Conservation (phyloP, 2,329 filamentous ascomycete species). For the Claviceps arundinis region DNA sequence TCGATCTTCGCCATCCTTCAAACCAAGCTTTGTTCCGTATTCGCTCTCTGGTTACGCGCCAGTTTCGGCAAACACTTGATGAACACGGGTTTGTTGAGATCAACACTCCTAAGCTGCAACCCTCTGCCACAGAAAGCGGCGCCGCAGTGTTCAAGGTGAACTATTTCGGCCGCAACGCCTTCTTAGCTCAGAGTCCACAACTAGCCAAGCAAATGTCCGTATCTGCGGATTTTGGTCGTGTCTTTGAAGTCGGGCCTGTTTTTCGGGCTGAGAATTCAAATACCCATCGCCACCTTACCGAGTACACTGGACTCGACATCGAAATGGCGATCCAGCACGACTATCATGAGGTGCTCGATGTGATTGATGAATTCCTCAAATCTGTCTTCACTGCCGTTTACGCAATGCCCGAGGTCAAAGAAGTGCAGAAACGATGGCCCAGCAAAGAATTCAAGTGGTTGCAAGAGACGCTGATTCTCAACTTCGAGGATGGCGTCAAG, state of each 20-base stretch:
- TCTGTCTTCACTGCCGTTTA: conserved; percentile 41
- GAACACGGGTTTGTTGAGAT: conserved; percentile 77
- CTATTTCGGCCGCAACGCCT: conserved; percentile 79
- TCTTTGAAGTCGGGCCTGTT: conserved; percentile 61
- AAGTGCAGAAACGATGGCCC: conserved; percentile 72
- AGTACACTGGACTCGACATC: conserved; percentile 84
- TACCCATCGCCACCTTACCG: conserved; percentile 84
- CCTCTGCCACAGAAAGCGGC: conserved; percentile 79
- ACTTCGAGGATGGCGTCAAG: conserved; percentile 65
- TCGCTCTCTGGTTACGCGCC: conserved; percentile 64
- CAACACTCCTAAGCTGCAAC: conserved; percentile 84
- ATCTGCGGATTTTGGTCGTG: conserved; percentile 74
- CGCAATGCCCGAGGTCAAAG: conserved; percentile 53
- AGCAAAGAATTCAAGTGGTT: conserved; percentile 78
- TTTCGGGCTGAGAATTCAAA: conserved; percentile 95
- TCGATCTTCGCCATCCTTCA: conserved; percentile 74
- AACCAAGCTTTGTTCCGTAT: conserved; percentile 83
- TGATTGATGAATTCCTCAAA: conserved; percentile 73
- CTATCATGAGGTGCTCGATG: conserved; percentile 74
- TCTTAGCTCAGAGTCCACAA: conserved; percentile 84
- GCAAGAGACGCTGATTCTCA: conserved; percentile 69
- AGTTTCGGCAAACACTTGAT: conserved; percentile 68
- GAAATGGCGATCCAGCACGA: conserved; percentile 86
- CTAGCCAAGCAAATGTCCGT: conserved; percentile 89
- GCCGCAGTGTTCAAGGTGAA: conserved; percentile 84